Percentiles rank a stretch among this genome's conserved stretches.
Conservation (phyloP, 352 stramenopile species). For the Thraustotheca clavata region DNA sequence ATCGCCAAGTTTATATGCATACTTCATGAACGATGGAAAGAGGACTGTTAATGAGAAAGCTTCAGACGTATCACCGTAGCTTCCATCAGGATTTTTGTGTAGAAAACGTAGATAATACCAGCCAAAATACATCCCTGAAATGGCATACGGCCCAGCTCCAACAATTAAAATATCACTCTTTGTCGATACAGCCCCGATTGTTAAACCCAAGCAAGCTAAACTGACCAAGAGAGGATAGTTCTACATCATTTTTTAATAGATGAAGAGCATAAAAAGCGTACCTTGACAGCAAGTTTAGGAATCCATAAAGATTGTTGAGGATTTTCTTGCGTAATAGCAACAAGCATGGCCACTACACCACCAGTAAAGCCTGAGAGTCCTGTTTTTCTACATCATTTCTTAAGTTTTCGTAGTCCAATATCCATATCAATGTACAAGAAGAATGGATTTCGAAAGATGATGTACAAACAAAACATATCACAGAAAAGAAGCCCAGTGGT, state of each 20-base stretch:
- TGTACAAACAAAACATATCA: constrained; percentile 73
- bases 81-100: constrained; percentile 64
- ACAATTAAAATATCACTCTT: constrained; percentile 27
- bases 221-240: constrained; percentile 57
- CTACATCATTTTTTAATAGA: constrained; percentile 28
- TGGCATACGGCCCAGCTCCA: constrained; percentile 61
- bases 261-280: background rate
- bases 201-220: constrained; percentile 42
- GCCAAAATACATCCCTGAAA: constrained; percentile 67
- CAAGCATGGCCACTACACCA: constrained; percentile 67
- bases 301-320: constrained; percentile 35
- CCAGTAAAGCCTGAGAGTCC: constrained; percentile 70
- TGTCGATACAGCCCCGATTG: constrained; percentile 32
- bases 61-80: constrained; percentile 63
- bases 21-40: constrained; percentile 62
- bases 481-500: constrained; percentile 67
- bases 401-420: background rate
- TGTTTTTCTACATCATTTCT: constrained; percentile 32
- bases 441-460: constrained; percentile 64
- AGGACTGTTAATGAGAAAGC: constrained; percentile 66
- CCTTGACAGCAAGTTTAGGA: constrained; percentile 10
- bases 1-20: constrained; percentile 7
- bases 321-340: constrained; percentile 69
- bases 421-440: constrained; percentile 51
- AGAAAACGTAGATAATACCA: constrained; percentile 77